Conservation (phyloP, 345 rosid species). For the Aquilaria yunnanensis region DNA sequence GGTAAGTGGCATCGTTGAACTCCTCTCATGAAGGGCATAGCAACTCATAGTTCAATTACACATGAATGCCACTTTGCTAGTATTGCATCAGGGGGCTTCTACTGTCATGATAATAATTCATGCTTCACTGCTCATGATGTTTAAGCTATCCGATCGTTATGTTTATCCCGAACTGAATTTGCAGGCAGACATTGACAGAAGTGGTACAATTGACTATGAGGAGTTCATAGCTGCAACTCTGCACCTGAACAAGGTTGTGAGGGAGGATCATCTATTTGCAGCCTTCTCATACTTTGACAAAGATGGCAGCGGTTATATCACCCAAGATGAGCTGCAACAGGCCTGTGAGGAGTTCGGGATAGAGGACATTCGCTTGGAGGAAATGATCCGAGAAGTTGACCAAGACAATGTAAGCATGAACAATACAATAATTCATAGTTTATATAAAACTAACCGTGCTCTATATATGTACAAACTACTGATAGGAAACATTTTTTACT, state of each 20-base stretch:
- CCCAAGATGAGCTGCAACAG: slow-evolving; percentile 74
- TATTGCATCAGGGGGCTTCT: neutral
- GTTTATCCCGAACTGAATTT: neutral
- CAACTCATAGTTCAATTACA: too few relatives aligned
- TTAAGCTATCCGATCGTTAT: neutral
- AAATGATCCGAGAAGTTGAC: slow-evolving; percentile 76
- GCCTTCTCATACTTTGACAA: slow-evolving; percentile 80
- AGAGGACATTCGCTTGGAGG: slow-evolving; percentile 64
- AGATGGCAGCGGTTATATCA: slow-evolving; percentile 73
- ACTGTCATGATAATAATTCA: neutral
- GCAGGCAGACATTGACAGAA: slow-evolving; percentile 83
- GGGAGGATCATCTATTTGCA: slow-evolving; percentile 66
- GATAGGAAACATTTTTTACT: neutral
- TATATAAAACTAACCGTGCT: neutral
- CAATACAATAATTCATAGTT: neutral
- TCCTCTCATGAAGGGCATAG: too few relatives aligned
- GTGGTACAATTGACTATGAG: slow-evolving; percentile 72
- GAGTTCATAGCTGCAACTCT: slow-evolving; percentile 81
- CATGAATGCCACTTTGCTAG: too few relatives aligned
- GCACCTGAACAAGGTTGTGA: slow-evolving; percentile 73
- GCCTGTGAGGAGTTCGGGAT: slow-evolving; percentile 71
- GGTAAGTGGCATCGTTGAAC: slow-evolving; percentile 24
- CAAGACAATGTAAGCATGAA: slow-evolving; percentile 58
- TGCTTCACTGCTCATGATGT: neutral
- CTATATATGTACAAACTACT: neutral